phyloP scores from a whole-genome alignment of 345 rosid species.

The Draba incana region DNA sequence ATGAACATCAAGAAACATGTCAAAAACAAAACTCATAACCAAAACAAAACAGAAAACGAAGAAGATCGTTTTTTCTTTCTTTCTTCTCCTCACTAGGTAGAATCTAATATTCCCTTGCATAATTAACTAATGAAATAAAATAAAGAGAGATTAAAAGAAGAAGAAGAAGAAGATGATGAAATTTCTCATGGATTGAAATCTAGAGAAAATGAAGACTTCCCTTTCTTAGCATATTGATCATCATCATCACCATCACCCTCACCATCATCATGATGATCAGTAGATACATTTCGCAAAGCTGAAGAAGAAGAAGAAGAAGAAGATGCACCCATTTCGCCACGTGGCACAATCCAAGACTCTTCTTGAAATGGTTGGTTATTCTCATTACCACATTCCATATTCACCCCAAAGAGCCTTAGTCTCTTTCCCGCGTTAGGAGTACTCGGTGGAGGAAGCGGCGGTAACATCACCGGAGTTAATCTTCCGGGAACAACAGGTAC shows the following conservation, averaged over 20 bases:
- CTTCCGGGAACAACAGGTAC: conserved; percentile 51
- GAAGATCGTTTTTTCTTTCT: conserved; percentile 4
- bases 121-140: conserved; percentile 27
- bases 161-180: conserved; percentile 19
- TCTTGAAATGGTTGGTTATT: conserved; percentile 15
- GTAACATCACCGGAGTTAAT: conserved; percentile 33
- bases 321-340: conserved; percentile 42
- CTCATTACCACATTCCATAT: conserved; percentile 72
- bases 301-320: conserved; percentile 37
- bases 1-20: conserved; percentile 35
- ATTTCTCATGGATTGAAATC: conserved; percentile 39
- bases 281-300: conserved; percentile 20
- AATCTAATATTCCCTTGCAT: conserved; percentile 24
- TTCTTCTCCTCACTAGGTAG: conserved; percentile 24
- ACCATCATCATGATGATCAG: conserved; percentile 23
- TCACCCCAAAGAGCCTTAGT: conserved; percentile 87
- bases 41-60: conserved; percentile 5
- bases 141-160: conserved; percentile 1
- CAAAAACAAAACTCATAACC: conserved; percentile 32
- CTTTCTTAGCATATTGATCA: conserved; percentile 47
- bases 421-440: conserved; percentile 63
- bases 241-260: conserved; percentile 22
- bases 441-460: conserved; percentile 34
- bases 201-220: conserved; percentile 46
- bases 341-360: conserved; percentile 32